phyloP scores from a whole-genome alignment of 177 flowering plant species.

The Tripterygium wilfordii region DNA sequence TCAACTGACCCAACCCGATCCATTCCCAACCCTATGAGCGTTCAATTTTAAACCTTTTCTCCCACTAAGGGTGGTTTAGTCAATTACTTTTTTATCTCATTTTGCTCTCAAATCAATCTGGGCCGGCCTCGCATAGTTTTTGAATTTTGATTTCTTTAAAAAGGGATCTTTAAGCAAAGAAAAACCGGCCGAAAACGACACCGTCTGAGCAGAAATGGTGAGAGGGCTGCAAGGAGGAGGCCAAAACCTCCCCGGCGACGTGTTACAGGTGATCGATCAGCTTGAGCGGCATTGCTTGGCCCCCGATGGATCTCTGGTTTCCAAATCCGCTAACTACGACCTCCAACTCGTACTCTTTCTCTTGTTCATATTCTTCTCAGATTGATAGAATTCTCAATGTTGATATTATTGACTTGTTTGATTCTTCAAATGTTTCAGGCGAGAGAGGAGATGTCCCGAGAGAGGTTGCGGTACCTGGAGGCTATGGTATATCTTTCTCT shows the following conservation, averaged over 20 bases:
- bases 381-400: too few species aligned
- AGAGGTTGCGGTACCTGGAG: constrained; percentile 89
- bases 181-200: too few species aligned
- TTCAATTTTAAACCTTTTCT: too few species aligned
- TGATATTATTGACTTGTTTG: not conserved
- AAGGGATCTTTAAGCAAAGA: too few species aligned
- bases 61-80: too few species aligned
- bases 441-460: constrained; percentile 88
- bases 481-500: constrained; percentile 50
- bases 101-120: too few species aligned
- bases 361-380: not conserved
- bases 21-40: too few species aligned
- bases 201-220: constrained; percentile 26
- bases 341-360: constrained; percentile 60
- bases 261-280: constrained; percentile 47
- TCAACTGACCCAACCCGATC: too few species aligned
- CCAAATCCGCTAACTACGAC: constrained; percentile 75
- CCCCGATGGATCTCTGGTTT: constrained; percentile 69
- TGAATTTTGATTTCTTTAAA: too few species aligned
- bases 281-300: constrained; percentile 71
- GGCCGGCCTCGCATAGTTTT: too few species aligned
- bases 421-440: constrained; percentile 72
- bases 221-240: constrained; percentile 27
- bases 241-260: constrained; percentile 50
- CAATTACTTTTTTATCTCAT: too few species aligned